Evolutionary conservation across 2,329 filamentous ascomycete genomes (phyloP).

Genomic region (Beauveria sp.): DNA sequence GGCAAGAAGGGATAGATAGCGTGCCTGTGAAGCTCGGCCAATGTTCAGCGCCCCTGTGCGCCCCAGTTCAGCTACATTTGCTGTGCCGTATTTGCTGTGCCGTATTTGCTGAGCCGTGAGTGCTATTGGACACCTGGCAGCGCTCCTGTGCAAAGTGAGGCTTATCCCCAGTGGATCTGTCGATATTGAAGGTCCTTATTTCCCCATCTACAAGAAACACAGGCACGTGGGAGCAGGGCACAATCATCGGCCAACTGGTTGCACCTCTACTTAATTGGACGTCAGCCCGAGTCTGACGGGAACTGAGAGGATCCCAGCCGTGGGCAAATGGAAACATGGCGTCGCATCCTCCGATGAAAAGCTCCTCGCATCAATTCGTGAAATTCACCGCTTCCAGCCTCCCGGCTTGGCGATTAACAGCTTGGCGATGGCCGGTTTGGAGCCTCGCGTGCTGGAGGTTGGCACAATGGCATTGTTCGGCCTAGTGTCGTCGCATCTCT

Average conservation of each 20-base stretch:
- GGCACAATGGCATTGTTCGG: no score
- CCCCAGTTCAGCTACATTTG: background rate
- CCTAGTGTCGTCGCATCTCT: no score
- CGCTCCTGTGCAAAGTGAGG: background rate
- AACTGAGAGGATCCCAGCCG: background rate
- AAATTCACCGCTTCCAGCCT: background rate
- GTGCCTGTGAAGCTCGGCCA: background rate
- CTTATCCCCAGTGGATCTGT: background rate
- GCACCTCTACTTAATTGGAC: background rate
- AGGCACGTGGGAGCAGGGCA: background rate
- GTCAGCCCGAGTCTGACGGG: background rate
- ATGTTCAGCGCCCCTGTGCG: background rate
- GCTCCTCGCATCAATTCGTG: background rate
- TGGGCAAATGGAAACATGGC: background rate
- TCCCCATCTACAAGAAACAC: background rate
- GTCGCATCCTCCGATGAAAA: background rate
- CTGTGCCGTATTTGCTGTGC: background rate
- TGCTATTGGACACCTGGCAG: background rate
- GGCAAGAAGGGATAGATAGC: background rate
- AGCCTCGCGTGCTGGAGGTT: background rate
- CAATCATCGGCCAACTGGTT: background rate
- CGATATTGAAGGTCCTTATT: background rate
- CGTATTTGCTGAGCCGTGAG: background rate
- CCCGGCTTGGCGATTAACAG: constrained; percentile 3
- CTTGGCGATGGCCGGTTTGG: background rate